phyloP scores from a whole-genome alignment of 305 asterid genomes.

The Solanum chacoense region DNA sequence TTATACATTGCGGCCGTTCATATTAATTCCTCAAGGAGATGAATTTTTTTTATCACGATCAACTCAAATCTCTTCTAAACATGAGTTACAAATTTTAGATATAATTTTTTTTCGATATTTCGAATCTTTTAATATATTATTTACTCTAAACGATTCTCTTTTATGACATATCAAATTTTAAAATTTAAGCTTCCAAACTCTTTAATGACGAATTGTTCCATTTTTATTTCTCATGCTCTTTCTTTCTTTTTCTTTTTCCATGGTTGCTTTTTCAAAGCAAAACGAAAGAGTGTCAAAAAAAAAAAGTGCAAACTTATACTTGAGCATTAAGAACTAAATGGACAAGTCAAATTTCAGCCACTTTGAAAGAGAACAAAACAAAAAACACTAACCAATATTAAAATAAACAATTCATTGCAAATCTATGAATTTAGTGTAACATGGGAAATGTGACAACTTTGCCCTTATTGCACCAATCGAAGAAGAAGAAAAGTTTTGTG shows the following conservation, averaged over 20 bases:
- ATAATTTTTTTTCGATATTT: too few species aligned
- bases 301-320: not conserved
- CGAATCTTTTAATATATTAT: too few species aligned
- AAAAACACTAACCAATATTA: not conserved
- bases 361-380: not conserved
- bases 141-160: not conserved
- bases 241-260: not conserved
- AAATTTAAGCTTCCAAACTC: not conserved
- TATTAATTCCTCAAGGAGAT: not conserved
- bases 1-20: not conserved
- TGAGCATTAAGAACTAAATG: not conserved
- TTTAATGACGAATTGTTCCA: not conserved
- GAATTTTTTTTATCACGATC: not conserved
- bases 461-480: not conserved
- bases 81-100: too few species aligned
- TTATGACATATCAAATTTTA: not conserved
- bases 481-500: not conserved
- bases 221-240: not conserved
- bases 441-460: not conserved
- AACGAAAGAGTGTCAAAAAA: not conserved
- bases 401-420: not conserved
- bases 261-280: too few species aligned
- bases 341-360: not conserved
- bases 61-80: not conserved
- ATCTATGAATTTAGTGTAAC: not conserved